Base-by-base conservation (phyloP, 2,329 filamentous ascomycete genomes). In the Calcarisporium arbuscula region DNA sequence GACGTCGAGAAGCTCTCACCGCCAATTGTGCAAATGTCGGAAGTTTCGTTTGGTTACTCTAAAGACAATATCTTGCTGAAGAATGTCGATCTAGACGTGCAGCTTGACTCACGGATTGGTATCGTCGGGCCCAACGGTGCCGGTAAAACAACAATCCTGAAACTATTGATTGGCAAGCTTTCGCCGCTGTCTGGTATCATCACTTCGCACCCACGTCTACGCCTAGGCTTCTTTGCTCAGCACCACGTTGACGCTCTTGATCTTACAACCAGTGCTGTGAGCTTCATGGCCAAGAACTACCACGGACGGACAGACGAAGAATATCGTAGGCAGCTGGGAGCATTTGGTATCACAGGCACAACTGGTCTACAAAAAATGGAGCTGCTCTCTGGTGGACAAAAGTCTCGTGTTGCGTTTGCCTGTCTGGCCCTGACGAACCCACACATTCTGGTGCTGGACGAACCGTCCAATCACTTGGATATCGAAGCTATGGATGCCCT, bases 61-160 rank as follows among this genome's bases (percentile, higher is more conserved):
- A 66, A 72, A 42, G 88, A 94, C 55, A 86, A 84, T 10, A 76
- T 82, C 17, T 72, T 98, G 27, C 76, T 98, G 27, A 77, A 67
- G 46, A 80, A 95, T 49, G 85, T 98, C 40, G 92, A 98, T 53
- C 73, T 98, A 17, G 90, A 96, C 57, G 92, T 98, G 12, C 92
- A 98, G 61, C 81, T 98, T 27, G 92, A 98, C 64, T 96, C 90
- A 8, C 85, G 92, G 44, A 98, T 98, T 50, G 92, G 92, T 55
- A 98, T 98, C 54, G 90, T 98, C n/a, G 92, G 92, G 12, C 92
- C 92, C 53, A 98, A 98, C 72, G 92, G 92, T 62, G 92, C 92
- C 28, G 92, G 92, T 73, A 98, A 98, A 65, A 98, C 92, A 4
- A 98, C 92, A 0, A 84, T 95, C n/a, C 70, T 98, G 48, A 96